Conservation (phyloP, 352 stramenopile species). For the Elongisporangium undulatum region DNA sequence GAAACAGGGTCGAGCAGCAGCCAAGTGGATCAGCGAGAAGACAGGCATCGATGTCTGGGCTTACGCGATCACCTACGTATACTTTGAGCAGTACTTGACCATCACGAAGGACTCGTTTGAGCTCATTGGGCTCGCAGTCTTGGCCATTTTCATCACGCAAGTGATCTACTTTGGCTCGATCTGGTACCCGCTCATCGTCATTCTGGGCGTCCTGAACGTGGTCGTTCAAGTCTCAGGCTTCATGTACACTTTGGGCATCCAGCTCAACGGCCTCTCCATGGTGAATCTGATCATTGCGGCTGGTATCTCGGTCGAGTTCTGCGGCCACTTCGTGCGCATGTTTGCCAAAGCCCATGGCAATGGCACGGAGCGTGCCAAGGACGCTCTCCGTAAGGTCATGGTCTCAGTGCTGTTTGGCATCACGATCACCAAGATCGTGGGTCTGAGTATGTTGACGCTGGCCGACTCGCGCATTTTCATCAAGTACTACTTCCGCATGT, state of each 20-base stretch:
- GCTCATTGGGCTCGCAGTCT: constrained; percentile 40
- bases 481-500: constrained; percentile 91
- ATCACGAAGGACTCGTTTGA: constrained; percentile 44
- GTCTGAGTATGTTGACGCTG: constrained; percentile 26
- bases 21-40: constrained; percentile 64
- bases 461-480: constrained; percentile 84
- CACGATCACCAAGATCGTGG: constrained; percentile 33
- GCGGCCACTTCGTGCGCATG: constrained; percentile 66
- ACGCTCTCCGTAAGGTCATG: constrained; percentile 51
- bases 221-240: constrained; percentile 47
- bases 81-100: constrained; percentile 68
- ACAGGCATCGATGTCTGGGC: constrained; percentile 53
- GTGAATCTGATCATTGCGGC: constrained; percentile 85
- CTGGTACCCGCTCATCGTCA: constrained; percentile 40
- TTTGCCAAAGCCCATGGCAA: constrained; percentile 43
- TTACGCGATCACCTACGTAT: constrained; percentile 53
- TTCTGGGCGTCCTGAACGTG: constrained; percentile 39
- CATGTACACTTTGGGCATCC: constrained; percentile 57
- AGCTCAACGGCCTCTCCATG: constrained; percentile 81
- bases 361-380: constrained; percentile 39
- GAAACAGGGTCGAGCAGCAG: constrained; percentile 51
- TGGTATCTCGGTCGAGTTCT: constrained; percentile 82
- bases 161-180: constrained; percentile 41
- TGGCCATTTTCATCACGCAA: constrained; percentile 51
- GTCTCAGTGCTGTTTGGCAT: constrained; percentile 72